phyloP scores from a whole-genome alignment of 352 stramenopile species.

The Phytophthora citrophthora region DNA sequence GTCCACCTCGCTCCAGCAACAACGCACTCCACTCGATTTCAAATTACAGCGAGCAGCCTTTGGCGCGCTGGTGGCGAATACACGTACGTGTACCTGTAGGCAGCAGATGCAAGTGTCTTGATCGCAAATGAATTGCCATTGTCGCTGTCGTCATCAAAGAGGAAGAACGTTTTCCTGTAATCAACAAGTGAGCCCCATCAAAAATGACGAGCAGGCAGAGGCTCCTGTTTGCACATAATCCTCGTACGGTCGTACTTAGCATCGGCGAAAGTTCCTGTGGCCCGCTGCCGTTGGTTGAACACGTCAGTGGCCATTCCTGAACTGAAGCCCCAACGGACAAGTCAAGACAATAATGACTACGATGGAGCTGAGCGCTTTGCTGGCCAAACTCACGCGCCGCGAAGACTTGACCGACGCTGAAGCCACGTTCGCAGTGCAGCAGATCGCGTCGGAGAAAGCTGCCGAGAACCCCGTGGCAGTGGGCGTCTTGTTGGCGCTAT shows the following conservation, averaged over 20 bases:
- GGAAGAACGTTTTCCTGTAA: too few species aligned
- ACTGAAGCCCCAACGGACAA: constrained; percentile 9
- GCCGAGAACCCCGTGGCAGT: constrained; percentile 73
- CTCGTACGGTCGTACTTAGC: constrained; percentile 1
- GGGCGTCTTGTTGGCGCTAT: constrained; percentile 93
- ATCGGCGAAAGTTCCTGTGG: constrained; percentile 1
- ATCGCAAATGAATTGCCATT: too few species aligned
- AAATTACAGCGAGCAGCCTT: too few species aligned
- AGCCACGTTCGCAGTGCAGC: constrained; percentile 69
- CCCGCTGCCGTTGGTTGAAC: constrained; percentile 3
- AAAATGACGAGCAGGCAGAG: neutral
- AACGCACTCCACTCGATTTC: too few species aligned
- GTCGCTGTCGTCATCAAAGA: too few species aligned
- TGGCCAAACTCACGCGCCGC: constrained; percentile 74
- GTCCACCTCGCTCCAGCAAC: too few species aligned
- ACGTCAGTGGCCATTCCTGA: constrained; percentile 23
- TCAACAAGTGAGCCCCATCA: neutral
- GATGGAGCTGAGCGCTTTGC: constrained; percentile 78
- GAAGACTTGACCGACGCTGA: constrained; percentile 79
- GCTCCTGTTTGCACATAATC: constrained; percentile 1
- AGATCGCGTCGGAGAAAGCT: constrained; percentile 74
- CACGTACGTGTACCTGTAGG: too few species aligned
- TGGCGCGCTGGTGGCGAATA: too few species aligned
- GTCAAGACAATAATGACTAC: constrained; percentile 2
- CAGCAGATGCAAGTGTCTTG: too few species aligned